Conservation (phyloP, 1,139 yeast species). For the Wickerhamomyces sp. region DNA sequence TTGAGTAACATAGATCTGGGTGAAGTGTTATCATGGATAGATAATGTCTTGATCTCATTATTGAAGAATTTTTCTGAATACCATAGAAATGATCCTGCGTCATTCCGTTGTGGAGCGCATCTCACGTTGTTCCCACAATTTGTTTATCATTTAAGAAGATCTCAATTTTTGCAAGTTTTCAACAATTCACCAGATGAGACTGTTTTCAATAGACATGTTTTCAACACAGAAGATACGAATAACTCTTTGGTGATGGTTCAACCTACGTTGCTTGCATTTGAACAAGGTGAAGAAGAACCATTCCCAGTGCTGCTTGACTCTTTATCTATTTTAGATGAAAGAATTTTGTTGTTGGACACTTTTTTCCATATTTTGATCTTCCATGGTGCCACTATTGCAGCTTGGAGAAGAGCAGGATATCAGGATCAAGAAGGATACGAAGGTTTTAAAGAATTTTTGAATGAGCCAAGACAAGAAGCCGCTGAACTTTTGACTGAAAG, state of each 20-base stretch:
- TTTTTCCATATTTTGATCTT: constrained; percentile 68
- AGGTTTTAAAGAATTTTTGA: constrained; percentile 54
- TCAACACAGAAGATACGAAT: constrained; percentile 61
- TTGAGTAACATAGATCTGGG: constrained; percentile 48
- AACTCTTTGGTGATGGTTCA: constrained; percentile 72
- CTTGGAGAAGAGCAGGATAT: constrained; percentile 65
- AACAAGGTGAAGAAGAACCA: constrained; percentile 42
- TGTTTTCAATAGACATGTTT: constrained; percentile 59
- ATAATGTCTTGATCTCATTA: constrained; percentile 61
- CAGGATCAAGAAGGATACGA: constrained; percentile 62
- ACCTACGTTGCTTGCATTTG: constrained; percentile 65
- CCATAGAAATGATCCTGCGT: constrained; percentile 54
- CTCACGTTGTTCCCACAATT: constrained; percentile 76
- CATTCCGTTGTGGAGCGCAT: constrained; percentile 61
- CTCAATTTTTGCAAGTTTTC: constrained; percentile 65
- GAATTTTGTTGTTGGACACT: constrained; percentile 63
- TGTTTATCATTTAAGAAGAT: constrained; percentile 64
- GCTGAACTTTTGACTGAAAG: constrained; percentile 62
- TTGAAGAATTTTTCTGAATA: constrained; percentile 77
- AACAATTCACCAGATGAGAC: constrained; percentile 81
- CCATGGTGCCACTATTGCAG: constrained; percentile 65
- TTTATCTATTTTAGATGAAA: constrained; percentile 53
- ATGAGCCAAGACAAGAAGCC: constrained; percentile 64
- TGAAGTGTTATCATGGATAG: constrained; percentile 68
- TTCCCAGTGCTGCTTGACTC: constrained; percentile 67